Evolutionary conservation across 2,329 filamentous ascomycete species (phyloP).

Genomic region (Mollisiaceae sp.): DNA sequence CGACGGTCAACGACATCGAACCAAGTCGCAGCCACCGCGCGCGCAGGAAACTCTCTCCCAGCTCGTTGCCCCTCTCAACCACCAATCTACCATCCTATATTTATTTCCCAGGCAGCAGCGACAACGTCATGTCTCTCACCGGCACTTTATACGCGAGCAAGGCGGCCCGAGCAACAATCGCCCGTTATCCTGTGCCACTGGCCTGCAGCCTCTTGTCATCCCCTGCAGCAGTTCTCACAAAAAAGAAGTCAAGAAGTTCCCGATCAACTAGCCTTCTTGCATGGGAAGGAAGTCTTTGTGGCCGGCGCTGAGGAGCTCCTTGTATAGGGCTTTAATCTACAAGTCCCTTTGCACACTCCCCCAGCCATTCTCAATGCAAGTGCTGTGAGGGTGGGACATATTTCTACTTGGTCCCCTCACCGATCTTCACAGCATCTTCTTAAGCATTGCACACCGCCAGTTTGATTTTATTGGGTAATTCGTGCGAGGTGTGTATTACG

Average conservation of each 20-base stretch:
- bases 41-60: conserved; percentile 11
- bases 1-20: conserved; percentile 27
- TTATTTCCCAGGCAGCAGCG: conserved; percentile 21
- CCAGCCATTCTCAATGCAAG: conserved; percentile 28
- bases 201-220: conserved; percentile 21
- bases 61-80: conserved; percentile 28
- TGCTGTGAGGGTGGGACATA: conserved; percentile 27
- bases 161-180: conserved; percentile 20
- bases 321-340: background rate
- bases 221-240: conserved; percentile 20
- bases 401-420: conserved; percentile 29
- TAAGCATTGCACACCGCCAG: conserved; percentile 31
- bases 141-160: conserved; percentile 1
- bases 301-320: conserved; percentile 12
- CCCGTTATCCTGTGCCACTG: conserved; percentile 22
- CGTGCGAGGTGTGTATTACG: conserved; percentile 13
- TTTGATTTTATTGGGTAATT: conserved; percentile 18
- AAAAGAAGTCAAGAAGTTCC: conserved; percentile 12
- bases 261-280: conserved; percentile 21
- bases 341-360: conserved; percentile 30
- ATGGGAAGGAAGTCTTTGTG: conserved; percentile 33
- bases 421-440: conserved; percentile 29
- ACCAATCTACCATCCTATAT: conserved; percentile 19
- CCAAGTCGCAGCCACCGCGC: conserved; percentile 25
- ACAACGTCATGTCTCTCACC: conserved; percentile 22